Conservation (phyloP, 208 protist genomes). For the Kentomonas sorsogonicus region DNA sequence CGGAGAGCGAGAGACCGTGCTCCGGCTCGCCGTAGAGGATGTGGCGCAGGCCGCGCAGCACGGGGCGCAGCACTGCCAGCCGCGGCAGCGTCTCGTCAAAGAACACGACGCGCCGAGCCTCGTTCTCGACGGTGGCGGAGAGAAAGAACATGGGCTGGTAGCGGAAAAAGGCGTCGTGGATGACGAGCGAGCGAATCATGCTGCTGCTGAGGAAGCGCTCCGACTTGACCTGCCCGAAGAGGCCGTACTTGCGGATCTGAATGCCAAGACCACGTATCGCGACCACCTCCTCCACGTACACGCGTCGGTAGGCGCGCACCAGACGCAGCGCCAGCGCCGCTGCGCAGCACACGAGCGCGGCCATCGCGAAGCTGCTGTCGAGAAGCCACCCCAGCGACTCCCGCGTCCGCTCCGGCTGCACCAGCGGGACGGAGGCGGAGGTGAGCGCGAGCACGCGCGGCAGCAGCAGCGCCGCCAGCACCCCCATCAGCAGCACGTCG, state of each 20-base stretch:
- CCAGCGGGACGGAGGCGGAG: background rate
- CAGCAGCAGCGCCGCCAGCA: constrained; percentile 8
- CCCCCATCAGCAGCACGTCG: constrained; percentile 35
- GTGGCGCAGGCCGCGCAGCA: constrained; percentile 60
- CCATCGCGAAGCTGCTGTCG: constrained; percentile 13
- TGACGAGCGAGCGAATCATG: constrained; percentile 64
- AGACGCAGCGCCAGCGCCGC: constrained; percentile 34
- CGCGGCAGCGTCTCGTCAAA: constrained; percentile 76
- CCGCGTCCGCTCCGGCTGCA: background rate
- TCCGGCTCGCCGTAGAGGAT: constrained; percentile 75
- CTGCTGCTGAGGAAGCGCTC: constrained; percentile 56
- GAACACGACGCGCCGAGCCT: constrained; percentile 42
- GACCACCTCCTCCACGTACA: constrained; percentile 71
- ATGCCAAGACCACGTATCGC: constrained; percentile 74
- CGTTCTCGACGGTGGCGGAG: constrained; percentile 70
- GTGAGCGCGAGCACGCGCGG: background rate
- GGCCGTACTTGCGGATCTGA: constrained; percentile 63
- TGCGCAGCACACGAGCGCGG: constrained; percentile 20
- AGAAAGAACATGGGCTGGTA: constrained; percentile 81
- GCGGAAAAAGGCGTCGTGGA: constrained; percentile 81
- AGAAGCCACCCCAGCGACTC: background rate
- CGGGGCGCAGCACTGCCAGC: constrained; percentile 54
- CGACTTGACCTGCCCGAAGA: constrained; percentile 43
- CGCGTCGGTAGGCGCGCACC: constrained; percentile 20
- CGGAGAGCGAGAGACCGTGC: constrained; percentile 40